phyloP scores from a whole-genome alignment of 2,329 filamentous ascomycete species.

The Fonsecaea pedrosoi region DNA sequence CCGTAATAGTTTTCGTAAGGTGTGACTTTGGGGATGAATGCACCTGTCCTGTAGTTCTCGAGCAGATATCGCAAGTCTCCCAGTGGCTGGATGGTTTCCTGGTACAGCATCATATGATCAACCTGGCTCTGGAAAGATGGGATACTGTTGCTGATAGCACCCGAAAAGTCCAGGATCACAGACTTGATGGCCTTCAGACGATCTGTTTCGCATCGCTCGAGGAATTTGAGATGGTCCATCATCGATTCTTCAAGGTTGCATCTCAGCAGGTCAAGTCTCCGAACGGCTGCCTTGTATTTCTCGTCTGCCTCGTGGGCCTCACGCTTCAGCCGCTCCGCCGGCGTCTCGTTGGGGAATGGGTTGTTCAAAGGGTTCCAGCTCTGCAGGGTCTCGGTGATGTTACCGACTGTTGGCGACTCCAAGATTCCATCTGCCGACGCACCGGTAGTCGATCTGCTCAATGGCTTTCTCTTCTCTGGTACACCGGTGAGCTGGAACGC shows the following conservation, averaged over 20 bases:
- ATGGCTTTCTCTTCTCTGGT: conserved; percentile 80
- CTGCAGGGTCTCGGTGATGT: conserved; percentile 85
- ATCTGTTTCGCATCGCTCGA: conserved; percentile 96
- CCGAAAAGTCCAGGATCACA: conserved; percentile 95
- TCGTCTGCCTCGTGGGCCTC: conserved; percentile 92
- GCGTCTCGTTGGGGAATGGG: conserved; percentile 90
- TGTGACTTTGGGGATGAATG: conserved; percentile 86
- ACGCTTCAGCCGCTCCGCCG: conserved; percentile 80
- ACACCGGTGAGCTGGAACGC: conserved; percentile 86
- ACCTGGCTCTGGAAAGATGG: conserved; percentile 94
- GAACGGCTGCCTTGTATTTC: conserved; percentile 85
- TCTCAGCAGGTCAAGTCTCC: conserved; percentile 84
- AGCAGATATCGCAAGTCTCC: conserved; percentile 91
- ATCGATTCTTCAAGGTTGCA: conserved; percentile 97
- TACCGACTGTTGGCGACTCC: conserved; percentile 81
- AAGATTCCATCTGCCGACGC: conserved; percentile 61
- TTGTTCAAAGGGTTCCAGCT: conserved; percentile 95
- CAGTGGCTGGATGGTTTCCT: conserved; percentile 94
- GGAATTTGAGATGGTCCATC: conserved; percentile 88
- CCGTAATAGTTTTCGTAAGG: conserved; percentile 99
- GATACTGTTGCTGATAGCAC: conserved; percentile 96
- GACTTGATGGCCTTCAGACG: conserved; percentile 97
- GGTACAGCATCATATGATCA: conserved; percentile 98
- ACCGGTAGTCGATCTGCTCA: conserved; percentile 77
- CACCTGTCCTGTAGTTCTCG: conserved; percentile 95